Percentiles rank a stretch among this genome's conserved stretches.
phyloP scores from a whole-genome alignment of 1,284 basidiomycete genomes.

The Pseudozyma sp. region DNA sequence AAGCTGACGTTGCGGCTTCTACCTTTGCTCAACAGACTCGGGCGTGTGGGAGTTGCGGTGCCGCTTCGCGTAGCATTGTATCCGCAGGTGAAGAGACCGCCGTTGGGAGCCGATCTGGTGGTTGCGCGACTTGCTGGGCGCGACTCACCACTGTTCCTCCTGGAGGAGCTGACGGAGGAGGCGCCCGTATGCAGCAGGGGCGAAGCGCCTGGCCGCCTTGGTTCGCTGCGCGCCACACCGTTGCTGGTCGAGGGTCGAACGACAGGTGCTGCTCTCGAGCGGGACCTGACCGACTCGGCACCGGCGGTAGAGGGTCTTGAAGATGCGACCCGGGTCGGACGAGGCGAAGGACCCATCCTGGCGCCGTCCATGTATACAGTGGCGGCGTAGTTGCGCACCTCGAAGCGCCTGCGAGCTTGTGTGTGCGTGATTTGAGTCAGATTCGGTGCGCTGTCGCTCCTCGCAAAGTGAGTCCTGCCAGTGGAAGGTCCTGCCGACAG shows the following conservation, averaged over 20 bases:
- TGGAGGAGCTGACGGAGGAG: slow-evolving; percentile 17
- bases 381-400: slow-evolving; percentile 34
- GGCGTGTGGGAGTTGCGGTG: slow-evolving; percentile 25
- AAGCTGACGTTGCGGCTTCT: slow-evolving; percentile 34
- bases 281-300: neutral
- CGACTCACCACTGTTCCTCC: slow-evolving; percentile 34
- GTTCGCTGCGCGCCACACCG: neutral
- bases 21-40: slow-evolving; percentile 14
- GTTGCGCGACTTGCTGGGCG: slow-evolving; percentile 32
- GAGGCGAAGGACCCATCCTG: slow-evolving; percentile 42
- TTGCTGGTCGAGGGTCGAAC: slow-evolving; percentile 22
- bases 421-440: slow-evolving; percentile 8
- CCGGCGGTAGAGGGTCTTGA: slow-evolving; percentile 32
- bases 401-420: slow-evolving; percentile 19
- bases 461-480: slow-evolving; percentile 16
- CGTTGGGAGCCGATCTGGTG: slow-evolving; percentile 23
- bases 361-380: slow-evolving; percentile 40
- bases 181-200: slow-evolving; percentile 19
- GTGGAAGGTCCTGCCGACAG: neutral
- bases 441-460: slow-evolving; percentile 46
- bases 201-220: slow-evolving; percentile 6
- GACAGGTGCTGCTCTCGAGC: neutral
- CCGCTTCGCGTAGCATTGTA: slow-evolving; percentile 36
- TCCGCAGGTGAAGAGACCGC: slow-evolving; percentile 50
- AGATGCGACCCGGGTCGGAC: slow-evolving; percentile 1